Base-by-base conservation (phyloP, 331 rosid species). In the Pyrus hybrid region DNA sequence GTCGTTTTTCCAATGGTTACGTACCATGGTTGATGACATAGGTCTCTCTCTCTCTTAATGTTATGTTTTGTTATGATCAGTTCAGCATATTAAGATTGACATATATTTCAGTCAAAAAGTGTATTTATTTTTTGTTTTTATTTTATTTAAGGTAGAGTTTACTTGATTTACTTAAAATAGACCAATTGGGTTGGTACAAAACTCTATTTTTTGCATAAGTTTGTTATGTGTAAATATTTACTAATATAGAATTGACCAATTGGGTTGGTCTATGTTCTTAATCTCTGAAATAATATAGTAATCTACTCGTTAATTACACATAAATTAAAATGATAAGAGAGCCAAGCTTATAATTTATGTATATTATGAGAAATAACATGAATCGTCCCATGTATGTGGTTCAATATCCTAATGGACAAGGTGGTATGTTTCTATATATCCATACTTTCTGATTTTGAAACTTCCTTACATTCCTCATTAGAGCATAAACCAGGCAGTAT, bases 1-100 rank as follows among this genome's bases (percentile, higher is more conserved):
- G 98, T 70, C 93, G 98, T 65, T 93, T 93, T 88, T 85, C 90
- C 29, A 93, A 93, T 80, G 98, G 96, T 70, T 93, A 85, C 85
- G n/a, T n/a, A 93, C 96, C 74, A 80, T 91, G 35, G 98, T 91
- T 76, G 98, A 93, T 76, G 90, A 86, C 75, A 87, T 93, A 65
- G 96, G 94, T 62, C 62, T 28, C 13, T 21, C 3, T 8, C 45
- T 53, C n/a, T 33, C 66, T 35, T 70, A 29, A 7, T 47, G 3
- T 22, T 47, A 33, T 16, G 10, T 2, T 41, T 58, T 58, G 13
- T 13, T 8, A 17, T 54, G 61, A 20, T 54, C 61, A 54, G 13
- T n/a, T 54, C 25, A 54, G 23, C 22, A 1, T 8, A 54, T 54
- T 54, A 8, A 8, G 61, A 54, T n/a, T n/a, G 61, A 56, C 45